These are phyloP conservation scores for Aegilops speltoides DNA, from an alignment of 176 grass and related monocot genomes.

Conservation along the genomic window DNA sequence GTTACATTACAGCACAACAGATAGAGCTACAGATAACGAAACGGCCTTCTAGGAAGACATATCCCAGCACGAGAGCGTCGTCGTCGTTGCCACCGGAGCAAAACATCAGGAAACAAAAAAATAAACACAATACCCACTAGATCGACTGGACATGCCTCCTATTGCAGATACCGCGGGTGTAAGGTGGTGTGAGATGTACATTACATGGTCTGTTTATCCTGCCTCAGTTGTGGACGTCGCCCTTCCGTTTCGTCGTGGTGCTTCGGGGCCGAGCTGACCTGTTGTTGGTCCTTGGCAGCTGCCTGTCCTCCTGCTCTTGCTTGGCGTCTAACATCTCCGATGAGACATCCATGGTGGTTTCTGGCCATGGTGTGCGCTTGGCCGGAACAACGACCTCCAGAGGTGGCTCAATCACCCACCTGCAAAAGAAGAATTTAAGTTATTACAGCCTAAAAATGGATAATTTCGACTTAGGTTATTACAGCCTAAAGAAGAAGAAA, in stretches of 20 bases:
- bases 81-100: not conserved
- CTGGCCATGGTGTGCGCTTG: constrained; percentile 90
- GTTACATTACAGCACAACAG: constrained; percentile 46
- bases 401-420: constrained; percentile 89
- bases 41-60: constrained; percentile 25
- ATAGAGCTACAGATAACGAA: constrained; percentile 19
- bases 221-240: constrained; percentile 50
- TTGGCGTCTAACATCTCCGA: constrained; percentile 32
- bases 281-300: constrained; percentile 45
- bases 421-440: constrained; percentile 27
- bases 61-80: not conserved
- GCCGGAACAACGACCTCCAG: constrained; percentile 72
- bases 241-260: constrained; percentile 78
- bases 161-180: constrained; percentile 30
- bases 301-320: constrained; percentile 52
- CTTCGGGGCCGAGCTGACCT: constrained; percentile 49
- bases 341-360: constrained; percentile 43
- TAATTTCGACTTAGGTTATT: not conserved
- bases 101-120: constrained; percentile 30
- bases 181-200: constrained; percentile 38
- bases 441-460: not conserved
- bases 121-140: constrained; percentile 28
- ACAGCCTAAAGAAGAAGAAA: not conserved
- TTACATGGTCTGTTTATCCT: constrained; percentile 26
- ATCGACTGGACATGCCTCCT: constrained; percentile 32